Percentiles rank a stretch among this genome's conserved stretches.
These are phyloP conservation scores for Rhynchospora pubera DNA, from an alignment of 176 grass and related monocot species.

Conservation along the genomic window DNA sequence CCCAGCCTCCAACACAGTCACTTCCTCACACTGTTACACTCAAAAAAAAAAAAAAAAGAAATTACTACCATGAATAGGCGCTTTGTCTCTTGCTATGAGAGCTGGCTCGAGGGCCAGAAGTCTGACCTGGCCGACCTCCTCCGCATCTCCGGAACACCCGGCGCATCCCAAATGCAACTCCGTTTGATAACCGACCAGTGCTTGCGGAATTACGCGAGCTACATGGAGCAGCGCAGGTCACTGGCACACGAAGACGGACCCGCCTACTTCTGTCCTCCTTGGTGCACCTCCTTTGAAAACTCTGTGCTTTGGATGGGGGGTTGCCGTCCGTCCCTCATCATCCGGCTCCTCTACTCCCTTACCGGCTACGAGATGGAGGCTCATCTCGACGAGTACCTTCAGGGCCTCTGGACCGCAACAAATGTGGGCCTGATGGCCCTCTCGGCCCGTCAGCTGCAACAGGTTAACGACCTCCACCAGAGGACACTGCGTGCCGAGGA, in stretches of 20 bases:
- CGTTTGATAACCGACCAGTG: conserved; percentile 29
- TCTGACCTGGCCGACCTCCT: conserved; percentile 33
- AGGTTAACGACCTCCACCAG: conserved; percentile 48
- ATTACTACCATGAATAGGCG: background rate
- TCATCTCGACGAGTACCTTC: conserved; percentile 33
- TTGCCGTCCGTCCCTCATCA: conserved; percentile 57
- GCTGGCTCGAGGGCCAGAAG: conserved; percentile 42
- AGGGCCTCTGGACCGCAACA: background rate
- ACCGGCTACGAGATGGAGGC: conserved; percentile 48
- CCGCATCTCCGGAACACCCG: conserved; percentile 3
- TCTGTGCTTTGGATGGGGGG: conserved; percentile 60
- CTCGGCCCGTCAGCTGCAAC: conserved; percentile 38
- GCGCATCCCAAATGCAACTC: conserved; percentile 37
- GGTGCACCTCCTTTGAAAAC: conserved; percentile 78
- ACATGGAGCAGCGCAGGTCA: conserved; percentile 23
- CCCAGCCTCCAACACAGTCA: background rate
- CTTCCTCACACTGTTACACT: background rate
- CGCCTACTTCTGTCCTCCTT: conserved; percentile 48
- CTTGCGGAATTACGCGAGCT: conserved; percentile 54
- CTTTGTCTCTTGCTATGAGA: conserved; percentile 31
- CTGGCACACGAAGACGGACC: conserved; percentile 31
- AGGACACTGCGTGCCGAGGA: conserved; percentile 46
- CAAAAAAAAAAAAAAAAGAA: background rate
- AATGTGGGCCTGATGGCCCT: conserved; percentile 25
- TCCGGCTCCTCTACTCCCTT: conserved; percentile 62